Conservation (phyloP, 129 eudicot genomes). For the Smallanthus sonchifolius region DNA sequence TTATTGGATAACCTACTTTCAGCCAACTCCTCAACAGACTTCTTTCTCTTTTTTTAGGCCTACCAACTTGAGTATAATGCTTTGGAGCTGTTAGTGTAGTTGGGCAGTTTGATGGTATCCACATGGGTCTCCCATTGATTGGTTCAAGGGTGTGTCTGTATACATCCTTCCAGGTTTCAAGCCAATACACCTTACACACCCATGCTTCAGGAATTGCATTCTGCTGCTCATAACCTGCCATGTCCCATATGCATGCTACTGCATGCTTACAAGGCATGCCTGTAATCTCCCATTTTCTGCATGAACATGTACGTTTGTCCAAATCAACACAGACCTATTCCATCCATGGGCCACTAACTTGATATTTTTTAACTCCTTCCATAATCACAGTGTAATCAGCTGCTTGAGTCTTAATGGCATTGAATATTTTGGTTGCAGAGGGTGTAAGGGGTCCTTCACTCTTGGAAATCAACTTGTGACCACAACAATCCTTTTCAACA, state of each 20-base stretch:
- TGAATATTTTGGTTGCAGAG: background rate
- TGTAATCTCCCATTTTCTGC: background rate
- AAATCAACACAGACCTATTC: background rate
- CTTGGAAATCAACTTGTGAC: too few species aligned
- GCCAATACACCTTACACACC: background rate
- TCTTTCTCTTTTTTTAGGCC: too few species aligned
- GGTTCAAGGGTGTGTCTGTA: too few species aligned
- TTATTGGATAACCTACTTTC: too few species aligned
- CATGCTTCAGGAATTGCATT: background rate
- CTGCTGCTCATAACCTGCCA: background rate
- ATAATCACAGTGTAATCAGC: background rate
- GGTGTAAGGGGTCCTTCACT: too few species aligned
- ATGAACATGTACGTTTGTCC: background rate
- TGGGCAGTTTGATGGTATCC: too few species aligned
- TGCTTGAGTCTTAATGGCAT: background rate
- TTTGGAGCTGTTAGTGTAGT: too few species aligned
- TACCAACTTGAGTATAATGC: too few species aligned
- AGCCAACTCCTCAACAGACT: too few species aligned
- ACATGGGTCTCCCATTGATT: too few species aligned
- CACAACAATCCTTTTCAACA: too few species aligned
- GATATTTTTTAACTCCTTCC: background rate
- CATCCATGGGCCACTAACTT: background rate
- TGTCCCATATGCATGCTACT: background rate
- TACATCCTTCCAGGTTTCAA: background rate
- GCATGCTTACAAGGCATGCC: background rate